Evolutionary conservation across 306 rosid species (phyloP).

Genomic region (Elaeagnus macrophylla): DNA sequence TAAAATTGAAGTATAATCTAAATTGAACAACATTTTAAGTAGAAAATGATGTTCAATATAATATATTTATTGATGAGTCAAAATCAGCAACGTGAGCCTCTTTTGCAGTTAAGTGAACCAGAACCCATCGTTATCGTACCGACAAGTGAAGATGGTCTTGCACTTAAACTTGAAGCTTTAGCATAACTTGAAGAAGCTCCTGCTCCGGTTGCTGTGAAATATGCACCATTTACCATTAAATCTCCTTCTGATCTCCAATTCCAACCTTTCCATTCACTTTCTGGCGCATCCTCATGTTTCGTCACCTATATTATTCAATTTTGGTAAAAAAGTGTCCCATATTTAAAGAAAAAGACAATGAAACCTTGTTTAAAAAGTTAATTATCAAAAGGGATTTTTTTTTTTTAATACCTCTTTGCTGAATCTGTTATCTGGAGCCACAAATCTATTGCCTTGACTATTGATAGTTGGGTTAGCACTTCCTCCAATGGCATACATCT

Average conservation of each 20-base stretch:
- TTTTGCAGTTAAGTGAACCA: conserved; percentile 68
- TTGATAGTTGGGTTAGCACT: conserved; percentile 92
- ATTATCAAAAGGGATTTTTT: neutral
- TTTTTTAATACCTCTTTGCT: conserved; percentile 67
- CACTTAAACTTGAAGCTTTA: conserved; percentile 84
- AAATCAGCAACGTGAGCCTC: conserved; percentile 76
- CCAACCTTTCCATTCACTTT: conserved; percentile 76
- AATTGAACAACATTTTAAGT: no score
- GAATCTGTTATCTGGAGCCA: conserved; percentile 63
- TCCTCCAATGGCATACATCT: conserved; percentile 99
- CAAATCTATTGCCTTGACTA: conserved; percentile 90
- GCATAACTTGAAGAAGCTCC: conserved; percentile 90
- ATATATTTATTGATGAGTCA: conserved; percentile 4
- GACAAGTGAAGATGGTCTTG: conserved; percentile 78
- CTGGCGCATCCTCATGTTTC: conserved; percentile 90
- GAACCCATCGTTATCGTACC: conserved; percentile 58
- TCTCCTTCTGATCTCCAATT: conserved; percentile 96
- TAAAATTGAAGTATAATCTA: no score
- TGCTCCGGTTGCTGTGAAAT: conserved; percentile 69
- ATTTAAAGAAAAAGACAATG: neutral
- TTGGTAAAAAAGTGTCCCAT: no score
- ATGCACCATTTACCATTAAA: conserved; percentile 69
- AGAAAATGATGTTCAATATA: neutral
- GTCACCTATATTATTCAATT: conserved; percentile 49
- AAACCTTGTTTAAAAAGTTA: neutral